Conservation (phyloP, 1,284 basidiomycete genomes). For the Cutaneotrichosporon sp. region DNA sequence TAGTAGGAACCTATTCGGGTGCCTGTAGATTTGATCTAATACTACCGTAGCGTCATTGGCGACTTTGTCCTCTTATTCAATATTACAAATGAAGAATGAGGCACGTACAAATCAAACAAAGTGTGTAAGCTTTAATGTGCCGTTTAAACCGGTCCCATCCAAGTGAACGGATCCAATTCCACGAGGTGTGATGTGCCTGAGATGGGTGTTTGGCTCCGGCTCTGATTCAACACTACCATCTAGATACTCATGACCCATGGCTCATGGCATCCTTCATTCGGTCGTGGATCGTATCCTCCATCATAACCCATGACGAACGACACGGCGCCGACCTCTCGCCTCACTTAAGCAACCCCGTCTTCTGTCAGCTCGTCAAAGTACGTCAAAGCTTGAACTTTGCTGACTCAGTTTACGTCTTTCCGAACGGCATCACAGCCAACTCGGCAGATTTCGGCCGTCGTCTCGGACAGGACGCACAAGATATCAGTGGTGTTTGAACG, state of each 20-base stretch:
- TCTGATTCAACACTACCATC: not conserved
- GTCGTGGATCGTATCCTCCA: slow-evolving; percentile 32
- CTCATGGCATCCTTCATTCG: slow-evolving; percentile 12
- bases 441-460: slow-evolving; percentile 21
- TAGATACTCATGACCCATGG: too few relatives aligned
- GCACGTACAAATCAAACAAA: too few relatives aligned
- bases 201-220: not conserved
- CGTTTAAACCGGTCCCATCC: too few relatives aligned
- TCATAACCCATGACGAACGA: slow-evolving; percentile 32
- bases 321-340: slow-evolving; percentile 34
- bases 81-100: too few relatives aligned
- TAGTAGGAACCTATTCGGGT: too few relatives aligned
- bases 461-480: slow-evolving; percentile 34
- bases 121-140: too few relatives aligned
- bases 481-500: slow-evolving; percentile 34
- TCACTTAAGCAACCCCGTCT: slow-evolving; percentile 14
- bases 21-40: too few relatives aligned
- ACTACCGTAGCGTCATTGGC: too few relatives aligned
- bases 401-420: slow-evolving; percentile 29
- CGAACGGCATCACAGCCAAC: slow-evolving; percentile 19
- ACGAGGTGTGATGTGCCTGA: too few relatives aligned
- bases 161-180: too few relatives aligned
- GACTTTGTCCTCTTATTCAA: too few relatives aligned
- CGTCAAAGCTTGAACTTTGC: not conserved
- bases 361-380: slow-evolving; percentile 37